A percentile compares a stretch with the other conserved stretches of the same genome.
phyloP scores from a whole-genome alignment of 306 rosid species.

The Inga laurina region DNA sequence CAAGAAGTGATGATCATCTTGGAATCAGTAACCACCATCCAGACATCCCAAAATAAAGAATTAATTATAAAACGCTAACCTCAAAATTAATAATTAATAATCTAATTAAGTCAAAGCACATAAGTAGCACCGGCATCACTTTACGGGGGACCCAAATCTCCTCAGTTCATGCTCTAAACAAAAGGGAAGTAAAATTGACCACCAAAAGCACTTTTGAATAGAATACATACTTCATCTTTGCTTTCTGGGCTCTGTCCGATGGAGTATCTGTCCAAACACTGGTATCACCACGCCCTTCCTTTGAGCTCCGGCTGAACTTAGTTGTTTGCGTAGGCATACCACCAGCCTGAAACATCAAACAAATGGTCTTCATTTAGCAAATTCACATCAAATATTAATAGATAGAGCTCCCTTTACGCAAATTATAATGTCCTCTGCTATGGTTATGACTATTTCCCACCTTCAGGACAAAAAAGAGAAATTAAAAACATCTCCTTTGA shows the following conservation, averaged over 20 bases:
- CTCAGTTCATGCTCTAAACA: constrained; percentile 11
- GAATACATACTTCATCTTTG: constrained; percentile 73
- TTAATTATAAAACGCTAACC: neutral
- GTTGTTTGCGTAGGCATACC: constrained; percentile 82
- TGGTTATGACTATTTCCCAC: neutral
- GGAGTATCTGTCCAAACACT: constrained; percentile 94
- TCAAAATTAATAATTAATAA: neutral
- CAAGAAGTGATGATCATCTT: neutral
- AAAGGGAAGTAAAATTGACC: constrained; percentile 20
- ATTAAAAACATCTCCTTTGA: neutral
- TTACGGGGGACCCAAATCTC: constrained; percentile 14
- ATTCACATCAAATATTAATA: neutral
- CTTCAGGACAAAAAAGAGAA: neutral
- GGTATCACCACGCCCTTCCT: constrained; percentile 93
- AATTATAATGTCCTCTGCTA: neutral
- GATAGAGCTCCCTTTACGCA: neutral
- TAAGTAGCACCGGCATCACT: neutral
- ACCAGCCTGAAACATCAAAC: constrained; percentile 63
- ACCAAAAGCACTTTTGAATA: constrained; percentile 25
- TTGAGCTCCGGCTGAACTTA: constrained; percentile 59
- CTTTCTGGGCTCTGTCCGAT: constrained; percentile 83
- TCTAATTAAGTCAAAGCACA: neutral
- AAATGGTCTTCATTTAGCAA: neutral
- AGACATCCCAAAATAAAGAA: neutral
- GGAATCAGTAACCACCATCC: neutral